A percentile compares a stretch with the other conserved stretches of the same genome.
phyloP scores from a whole-genome alignment of 1,284 basidiomycete species.

The Pholiota adiposa region DNA sequence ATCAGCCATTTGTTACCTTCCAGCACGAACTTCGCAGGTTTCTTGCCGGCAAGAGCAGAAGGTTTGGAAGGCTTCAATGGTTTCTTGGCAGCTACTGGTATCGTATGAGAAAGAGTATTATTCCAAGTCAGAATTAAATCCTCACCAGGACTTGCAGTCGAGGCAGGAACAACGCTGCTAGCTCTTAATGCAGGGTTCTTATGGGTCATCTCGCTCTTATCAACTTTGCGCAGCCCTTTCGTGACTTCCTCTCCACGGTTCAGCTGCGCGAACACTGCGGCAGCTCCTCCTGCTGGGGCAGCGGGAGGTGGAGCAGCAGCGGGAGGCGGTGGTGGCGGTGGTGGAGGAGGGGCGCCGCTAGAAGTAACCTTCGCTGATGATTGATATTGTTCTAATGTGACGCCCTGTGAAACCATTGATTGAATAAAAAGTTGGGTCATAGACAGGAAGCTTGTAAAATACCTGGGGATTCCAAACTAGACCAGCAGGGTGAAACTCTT shows the following conservation, averaged over 20 bases:
- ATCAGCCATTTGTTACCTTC: constrained; percentile 96
- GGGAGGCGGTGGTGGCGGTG: constrained; percentile 64
- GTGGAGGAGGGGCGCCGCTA: constrained; percentile 53
- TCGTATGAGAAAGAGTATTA: background rate
- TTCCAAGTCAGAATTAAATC: constrained; percentile 6
- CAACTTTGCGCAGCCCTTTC: constrained; percentile 91
- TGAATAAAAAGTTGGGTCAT: background rate
- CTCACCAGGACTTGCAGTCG: constrained; percentile 41
- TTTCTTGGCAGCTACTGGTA: constrained; percentile 51
- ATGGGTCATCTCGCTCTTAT: constrained; percentile 97
- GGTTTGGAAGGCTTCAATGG: constrained; percentile 85
- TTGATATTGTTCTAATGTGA: constrained; percentile 62
- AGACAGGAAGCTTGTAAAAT: constrained; percentile 19
- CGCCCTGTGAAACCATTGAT: constrained; percentile 50
- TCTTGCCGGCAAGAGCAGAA: constrained; percentile 80
- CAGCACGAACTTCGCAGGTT: constrained; percentile 88
- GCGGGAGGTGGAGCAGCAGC: constrained; percentile 47
- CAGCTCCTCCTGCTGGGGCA: constrained; percentile 65
- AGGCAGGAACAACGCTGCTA: constrained; percentile 64
- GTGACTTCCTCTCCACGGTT: constrained; percentile 93
- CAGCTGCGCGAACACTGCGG: constrained; percentile 91
- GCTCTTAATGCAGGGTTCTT: constrained; percentile 92
- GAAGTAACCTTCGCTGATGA: constrained; percentile 25
- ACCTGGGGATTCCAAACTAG: constrained; percentile 90
- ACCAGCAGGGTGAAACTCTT: constrained; percentile 88